Percentiles rank a stretch among this genome's conserved stretches.
Evolutionary conservation across 2,329 filamentous ascomycete species (phyloP).

Genomic region (Colletotrichum sublineola): DNA sequence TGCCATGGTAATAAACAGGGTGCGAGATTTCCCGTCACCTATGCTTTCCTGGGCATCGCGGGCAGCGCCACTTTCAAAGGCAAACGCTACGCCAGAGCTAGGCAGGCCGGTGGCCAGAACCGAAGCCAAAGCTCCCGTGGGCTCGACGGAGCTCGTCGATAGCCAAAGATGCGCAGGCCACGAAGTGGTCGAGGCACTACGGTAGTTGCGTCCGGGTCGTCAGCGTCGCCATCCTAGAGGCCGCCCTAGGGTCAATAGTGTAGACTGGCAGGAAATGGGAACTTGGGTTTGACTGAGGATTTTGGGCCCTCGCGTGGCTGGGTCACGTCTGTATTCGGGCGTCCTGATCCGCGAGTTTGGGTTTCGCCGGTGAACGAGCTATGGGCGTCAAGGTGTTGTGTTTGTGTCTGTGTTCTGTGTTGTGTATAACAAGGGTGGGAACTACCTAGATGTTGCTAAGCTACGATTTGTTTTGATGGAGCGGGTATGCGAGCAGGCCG

Average conservation of each 20-base stretch:
- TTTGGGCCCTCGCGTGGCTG: conserved; percentile 11
- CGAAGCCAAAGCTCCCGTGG: conserved; percentile 23
- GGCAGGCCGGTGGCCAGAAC: conserved; percentile 20
- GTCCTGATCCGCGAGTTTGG: conserved; percentile 28
- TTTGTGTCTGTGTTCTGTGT: conserved; percentile 16
- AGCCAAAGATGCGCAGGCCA: conserved; percentile 15
- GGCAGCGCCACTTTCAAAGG: conserved; percentile 6
- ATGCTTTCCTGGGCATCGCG: conserved; percentile 7
- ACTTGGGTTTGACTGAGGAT: conserved; percentile 12
- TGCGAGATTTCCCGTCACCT: background rate
- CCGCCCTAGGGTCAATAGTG: conserved; percentile 15
- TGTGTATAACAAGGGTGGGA: conserved; percentile 16
- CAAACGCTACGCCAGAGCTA: conserved; percentile 17
- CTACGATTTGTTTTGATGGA: background rate
- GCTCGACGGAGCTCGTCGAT: background rate
- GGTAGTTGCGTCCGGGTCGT: conserved; percentile 21
- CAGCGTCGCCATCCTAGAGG: conserved; percentile 4
- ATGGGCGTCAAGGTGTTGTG: conserved; percentile 24
- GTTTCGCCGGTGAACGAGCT: conserved; percentile 14
- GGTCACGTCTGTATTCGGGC: conserved; percentile 10
- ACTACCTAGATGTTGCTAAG: conserved; percentile 4
- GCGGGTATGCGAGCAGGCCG: background rate
- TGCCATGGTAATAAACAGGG: background rate
- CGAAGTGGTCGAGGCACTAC: conserved; percentile 22
- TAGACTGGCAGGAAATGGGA: conserved; percentile 20